A percentile compares a stretch with the other conserved stretches of the same genome.
Conservation (phyloP, 2,329 filamentous ascomycete species). For the Penicillium sp. region DNA sequence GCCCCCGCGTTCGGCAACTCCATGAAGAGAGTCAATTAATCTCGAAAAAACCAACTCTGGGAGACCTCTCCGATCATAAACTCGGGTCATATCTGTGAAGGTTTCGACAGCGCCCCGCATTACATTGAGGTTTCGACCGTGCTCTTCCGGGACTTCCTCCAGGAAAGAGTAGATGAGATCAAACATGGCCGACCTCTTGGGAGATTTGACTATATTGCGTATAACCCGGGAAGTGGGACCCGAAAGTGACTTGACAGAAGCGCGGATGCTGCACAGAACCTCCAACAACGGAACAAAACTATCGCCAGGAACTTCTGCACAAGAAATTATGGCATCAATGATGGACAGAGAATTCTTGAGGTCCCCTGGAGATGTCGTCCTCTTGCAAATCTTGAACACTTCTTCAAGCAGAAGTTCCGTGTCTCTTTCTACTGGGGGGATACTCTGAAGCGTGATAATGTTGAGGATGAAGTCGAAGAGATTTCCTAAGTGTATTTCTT, state of each 20-base stretch:
- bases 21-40: constrained; percentile 32
- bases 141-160: constrained; percentile 28
- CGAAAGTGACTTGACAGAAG: constrained; percentile 40
- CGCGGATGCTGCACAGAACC: constrained; percentile 43
- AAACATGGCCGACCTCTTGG: constrained; percentile 36
- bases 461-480: constrained; percentile 41
- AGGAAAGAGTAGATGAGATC: constrained; percentile 35
- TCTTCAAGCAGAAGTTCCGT: constrained; percentile 34
- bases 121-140: constrained; percentile 37
- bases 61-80: constrained; percentile 37
- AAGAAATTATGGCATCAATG: constrained; percentile 41
- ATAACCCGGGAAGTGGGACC: constrained; percentile 41
- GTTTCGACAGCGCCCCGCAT: constrained; percentile 38
- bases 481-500: constrained; percentile 28
- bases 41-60: constrained; percentile 34
- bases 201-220: constrained; percentile 39
- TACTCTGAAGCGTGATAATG: constrained; percentile 40
- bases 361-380: constrained; percentile 37
- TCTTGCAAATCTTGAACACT: constrained; percentile 38
- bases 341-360: constrained; percentile 40
- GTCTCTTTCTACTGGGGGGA: constrained; percentile 31
- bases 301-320: constrained; percentile 35
- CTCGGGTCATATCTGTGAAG: constrained; percentile 38
- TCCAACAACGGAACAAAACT: constrained; percentile 37
- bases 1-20: constrained; percentile 33